A percentile compares a stretch with the other conserved stretches of the same genome.
Conservation (phyloP, 73 alveolate species). For the Paramecium sexaurelia region DNA sequence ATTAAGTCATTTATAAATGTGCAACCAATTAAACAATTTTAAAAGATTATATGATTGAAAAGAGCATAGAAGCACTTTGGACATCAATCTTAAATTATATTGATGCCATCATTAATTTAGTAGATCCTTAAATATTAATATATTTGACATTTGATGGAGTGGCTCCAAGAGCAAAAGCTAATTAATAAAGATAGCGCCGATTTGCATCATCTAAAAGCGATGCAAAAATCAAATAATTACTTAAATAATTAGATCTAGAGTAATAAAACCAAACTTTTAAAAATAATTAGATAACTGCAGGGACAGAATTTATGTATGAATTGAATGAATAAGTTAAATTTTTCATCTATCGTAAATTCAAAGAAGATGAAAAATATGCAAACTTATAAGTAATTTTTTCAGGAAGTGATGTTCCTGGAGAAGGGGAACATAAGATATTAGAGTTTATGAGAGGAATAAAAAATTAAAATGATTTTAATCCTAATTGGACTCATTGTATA, state of each 20-base stretch:
- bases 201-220: conserved; percentile 87
- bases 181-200: conserved; percentile 96
- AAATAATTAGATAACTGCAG: conserved; percentile 96
- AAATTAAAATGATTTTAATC: conserved; percentile 75
- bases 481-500: conserved; percentile 91
- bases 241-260: conserved; percentile 75
- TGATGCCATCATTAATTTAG: conserved; percentile 84
- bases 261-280: conserved; percentile 80
- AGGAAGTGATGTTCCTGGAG: conserved; percentile 98
- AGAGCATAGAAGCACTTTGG: conserved; percentile 85
- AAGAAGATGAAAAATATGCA: conserved; percentile 81
- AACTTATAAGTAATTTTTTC: conserved; percentile 86
- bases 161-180: conserved; percentile 98
- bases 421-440: conserved; percentile 99
- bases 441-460: conserved; percentile 88
- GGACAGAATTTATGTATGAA: conserved; percentile 97
- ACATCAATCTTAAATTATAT: conserved; percentile 83
- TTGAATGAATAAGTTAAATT: conserved; percentile 83
- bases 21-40: conserved; percentile 83
- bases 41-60: conserved; percentile 75
- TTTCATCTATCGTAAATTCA: conserved; percentile 84
- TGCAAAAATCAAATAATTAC: conserved; percentile 67
- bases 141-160: conserved; percentile 97
- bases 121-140: conserved; percentile 90
- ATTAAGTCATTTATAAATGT: conserved; percentile 95